Evolutionary conservation across 2,329 filamentous ascomycete genomes (phyloP), one percentile per base, ranked within the genome.

Genomic region (Trichoderma sp.): DNA sequence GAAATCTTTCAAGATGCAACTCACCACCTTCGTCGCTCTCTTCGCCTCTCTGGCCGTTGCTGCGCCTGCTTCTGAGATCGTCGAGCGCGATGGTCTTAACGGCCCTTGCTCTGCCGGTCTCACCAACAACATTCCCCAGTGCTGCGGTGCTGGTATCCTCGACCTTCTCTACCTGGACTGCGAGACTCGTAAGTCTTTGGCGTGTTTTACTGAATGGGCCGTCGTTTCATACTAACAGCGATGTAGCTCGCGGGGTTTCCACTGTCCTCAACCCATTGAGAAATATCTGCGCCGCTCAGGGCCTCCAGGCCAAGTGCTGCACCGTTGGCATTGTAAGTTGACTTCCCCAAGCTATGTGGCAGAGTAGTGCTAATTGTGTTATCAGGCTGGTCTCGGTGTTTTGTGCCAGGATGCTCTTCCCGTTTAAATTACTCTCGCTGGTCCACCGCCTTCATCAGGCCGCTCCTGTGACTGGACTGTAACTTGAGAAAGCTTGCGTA

Each of bases 1-100:
- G 59, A 2, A n/a, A 4, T n/a, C n/a, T 1, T 59, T 49, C 72
- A 73, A 68, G 39, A 74, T 74, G 72, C 70, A 74, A 69, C 71
- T 72, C 71, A 49, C 73, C 39, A 55, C 66, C 46, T 52, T 69
- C 54, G 37, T 69, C 54, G 71, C 72, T 26, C 68, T 73, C 49
- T 67, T 71, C 26, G 65, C 54, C n/a, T 43, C 71, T 43, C 59
- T 71, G 58, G 72, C 64, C 24, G 24, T 71, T 30, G 71, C 72
- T 51, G 49, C 68, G 7, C 71, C 72, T 16, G 52, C 68, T 24
- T 14, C 26, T 5, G 72, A 69, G 21, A 4, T 30, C 2, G n/a
- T 11, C n/a, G 59, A 32, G 21, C 30, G 37, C 18, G 37, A 18
- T n/a, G 52, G 10, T 11, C 2, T 18, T 2, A 37, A 28, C 14